phyloP scores from a whole-genome alignment of 2,329 filamentous ascomycete species.

The Alternaria hordeiaustralica region DNA sequence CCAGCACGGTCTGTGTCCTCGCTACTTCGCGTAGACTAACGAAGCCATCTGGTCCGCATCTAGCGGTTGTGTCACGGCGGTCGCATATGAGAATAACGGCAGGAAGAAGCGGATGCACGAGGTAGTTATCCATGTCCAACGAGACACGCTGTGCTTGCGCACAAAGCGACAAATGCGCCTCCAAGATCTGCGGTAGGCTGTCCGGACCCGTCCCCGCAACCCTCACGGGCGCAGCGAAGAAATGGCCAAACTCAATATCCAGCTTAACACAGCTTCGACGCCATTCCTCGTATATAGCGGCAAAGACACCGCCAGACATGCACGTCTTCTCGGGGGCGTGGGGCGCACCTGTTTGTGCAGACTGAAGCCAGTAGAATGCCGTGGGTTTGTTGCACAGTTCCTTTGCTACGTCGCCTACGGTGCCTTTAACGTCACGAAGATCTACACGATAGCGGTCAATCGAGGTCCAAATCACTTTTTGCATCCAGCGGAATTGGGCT shows the following conservation, averaged over 20 bases:
- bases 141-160: slow-evolving; percentile 11
- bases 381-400: slow-evolving; percentile 22
- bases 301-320: slow-evolving; percentile 13
- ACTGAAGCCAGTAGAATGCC: slow-evolving; percentile 18
- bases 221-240: slow-evolving; percentile 18
- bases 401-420: slow-evolving; percentile 11
- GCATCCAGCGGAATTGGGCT: slow-evolving; percentile 13
- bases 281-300: slow-evolving; percentile 20
- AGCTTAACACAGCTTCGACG: slow-evolving; percentile 7
- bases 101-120: slow-evolving; percentile 14
- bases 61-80: slow-evolving; percentile 4
- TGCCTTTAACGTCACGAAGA: slow-evolving; percentile 12
- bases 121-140: slow-evolving; percentile 14
- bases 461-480: slow-evolving; percentile 10
- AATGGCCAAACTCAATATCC: slow-evolving; percentile 24
- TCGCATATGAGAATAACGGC: slow-evolving; percentile 18
- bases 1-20: slow-evolving; percentile 12
- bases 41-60: slow-evolving; percentile 10
- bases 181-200: slow-evolving; percentile 10
- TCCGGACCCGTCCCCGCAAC: slow-evolving; percentile 15
- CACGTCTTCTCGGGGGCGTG: slow-evolving; percentile 3
- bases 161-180: slow-evolving; percentile 16
- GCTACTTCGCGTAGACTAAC: slow-evolving; percentile 20
- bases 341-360: slow-evolving; percentile 11
- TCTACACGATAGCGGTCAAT: slow-evolving; percentile 5